These are phyloP conservation scores for Wickerhamomyces strasburgensis DNA, from an alignment of 805 yeast species.

Conservation along the genomic window DNA sequence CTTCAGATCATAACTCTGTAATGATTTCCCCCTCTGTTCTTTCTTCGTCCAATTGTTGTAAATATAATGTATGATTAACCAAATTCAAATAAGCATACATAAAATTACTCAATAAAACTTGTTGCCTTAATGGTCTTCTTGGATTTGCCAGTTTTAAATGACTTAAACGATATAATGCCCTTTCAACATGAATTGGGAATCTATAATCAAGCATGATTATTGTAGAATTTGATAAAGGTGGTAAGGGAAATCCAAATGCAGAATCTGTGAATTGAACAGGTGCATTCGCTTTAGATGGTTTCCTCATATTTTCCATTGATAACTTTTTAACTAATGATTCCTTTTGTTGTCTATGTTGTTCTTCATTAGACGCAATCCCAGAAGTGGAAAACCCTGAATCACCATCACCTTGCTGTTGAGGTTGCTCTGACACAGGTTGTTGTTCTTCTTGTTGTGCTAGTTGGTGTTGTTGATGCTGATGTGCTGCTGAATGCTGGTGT, in stretches of 20 bases:
- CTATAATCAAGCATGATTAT: constrained; percentile 78
- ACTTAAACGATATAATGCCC: constrained; percentile 90
- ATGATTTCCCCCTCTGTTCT: constrained; percentile 5
- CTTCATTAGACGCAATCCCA: constrained; percentile 5
- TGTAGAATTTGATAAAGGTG: constrained; percentile 73
- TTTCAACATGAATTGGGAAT: constrained; percentile 90
- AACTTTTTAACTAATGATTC: constrained; percentile 22
- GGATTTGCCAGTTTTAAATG: constrained; percentile 94
- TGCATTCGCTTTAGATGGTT: constrained; percentile 44
- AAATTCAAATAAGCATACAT: constrained; percentile 95
- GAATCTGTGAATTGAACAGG: constrained; percentile 65
- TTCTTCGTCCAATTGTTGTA: constrained; percentile 54
- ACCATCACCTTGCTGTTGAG: constrained; percentile 1
- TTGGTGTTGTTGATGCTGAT: constrained; percentile 1
- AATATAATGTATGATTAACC: constrained; percentile 83
- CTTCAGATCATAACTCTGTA: neutral
- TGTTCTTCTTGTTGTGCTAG: constrained; percentile 2
- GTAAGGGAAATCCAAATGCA: constrained; percentile 84
- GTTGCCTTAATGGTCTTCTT: constrained; percentile 84
- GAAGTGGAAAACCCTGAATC: constrained; percentile 3
- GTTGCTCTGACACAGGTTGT: constrained; percentile 1
- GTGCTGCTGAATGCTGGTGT: neutral
- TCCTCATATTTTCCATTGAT: constrained; percentile 31
- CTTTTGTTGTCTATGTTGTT: constrained; percentile 18
- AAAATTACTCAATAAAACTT: constrained; percentile 88